These are phyloP conservation scores for Exophiala calicioides DNA, from an alignment of 2,329 filamentous ascomycete genomes.

Conservation along the genomic window DNA sequence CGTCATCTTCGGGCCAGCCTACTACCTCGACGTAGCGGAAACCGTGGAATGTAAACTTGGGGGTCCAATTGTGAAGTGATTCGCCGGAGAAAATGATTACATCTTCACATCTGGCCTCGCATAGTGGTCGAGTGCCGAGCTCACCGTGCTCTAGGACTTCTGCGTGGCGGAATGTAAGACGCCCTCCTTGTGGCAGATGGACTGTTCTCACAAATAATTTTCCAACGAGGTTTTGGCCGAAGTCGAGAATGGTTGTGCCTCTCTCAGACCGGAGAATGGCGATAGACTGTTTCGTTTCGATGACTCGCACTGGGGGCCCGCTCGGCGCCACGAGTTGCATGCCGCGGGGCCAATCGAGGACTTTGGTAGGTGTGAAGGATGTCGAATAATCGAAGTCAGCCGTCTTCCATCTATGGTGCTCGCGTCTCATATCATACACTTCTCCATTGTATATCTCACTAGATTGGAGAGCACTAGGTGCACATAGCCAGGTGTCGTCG, in stretches of 20 bases:
- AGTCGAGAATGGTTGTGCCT: conserved; percentile 56
- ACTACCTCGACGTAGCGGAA: conserved; percentile 55
- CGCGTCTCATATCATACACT: conserved; percentile 47
- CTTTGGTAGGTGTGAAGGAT: conserved; percentile 39
- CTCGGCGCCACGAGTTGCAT: conserved; percentile 44
- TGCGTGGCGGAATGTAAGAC: conserved; percentile 51
- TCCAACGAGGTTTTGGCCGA: conserved; percentile 62
- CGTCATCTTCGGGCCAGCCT: conserved; percentile 41
- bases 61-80: conserved; percentile 42
- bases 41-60: conserved; percentile 56
- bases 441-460: conserved; percentile 58
- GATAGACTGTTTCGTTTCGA: conserved; percentile 34
- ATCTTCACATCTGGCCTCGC: conserved; percentile 47
- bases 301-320: conserved; percentile 47
- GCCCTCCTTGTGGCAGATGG: conserved; percentile 21
- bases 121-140: conserved; percentile 46
- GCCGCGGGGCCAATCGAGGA: conserved; percentile 36
- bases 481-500: conserved; percentile 33
- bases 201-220: conserved; percentile 43
- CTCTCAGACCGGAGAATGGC: conserved; percentile 39
- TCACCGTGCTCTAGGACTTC: conserved; percentile 57
- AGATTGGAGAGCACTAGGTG: conserved; percentile 28
- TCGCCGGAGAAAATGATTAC: conserved; percentile 39
- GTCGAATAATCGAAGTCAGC: conserved; percentile 33
- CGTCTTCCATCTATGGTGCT: conserved; percentile 35